These are phyloP conservation scores for Epichloe uncinata DNA, from an alignment of 2,329 filamentous ascomycete genomes.

Conservation along the genomic window DNA sequence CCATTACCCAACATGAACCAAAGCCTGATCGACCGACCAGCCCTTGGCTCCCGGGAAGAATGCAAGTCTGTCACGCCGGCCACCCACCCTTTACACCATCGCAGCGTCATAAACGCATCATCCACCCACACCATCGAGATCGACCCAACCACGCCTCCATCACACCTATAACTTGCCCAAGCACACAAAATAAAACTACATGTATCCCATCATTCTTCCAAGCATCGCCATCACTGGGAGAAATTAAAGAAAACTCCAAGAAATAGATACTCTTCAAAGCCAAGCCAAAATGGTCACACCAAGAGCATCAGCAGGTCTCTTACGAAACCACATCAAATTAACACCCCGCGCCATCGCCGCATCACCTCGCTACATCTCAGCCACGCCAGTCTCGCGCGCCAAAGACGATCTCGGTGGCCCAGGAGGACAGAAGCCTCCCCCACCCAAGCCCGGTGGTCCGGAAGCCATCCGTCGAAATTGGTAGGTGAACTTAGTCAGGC, in stretches of 20 bases:
- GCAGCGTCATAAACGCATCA: conserved; percentile 3
- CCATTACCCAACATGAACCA: too few species aligned
- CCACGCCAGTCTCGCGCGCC: background rate
- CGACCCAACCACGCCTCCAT: background rate
- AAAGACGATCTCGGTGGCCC: conserved; percentile 20
- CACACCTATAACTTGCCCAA: background rate
- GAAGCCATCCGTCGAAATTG: conserved; percentile 20
- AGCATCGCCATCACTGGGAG: too few species aligned
- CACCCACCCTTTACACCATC: background rate
- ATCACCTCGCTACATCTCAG: conserved; percentile 2
- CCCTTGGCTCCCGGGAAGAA: background rate
- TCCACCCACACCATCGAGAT: background rate
- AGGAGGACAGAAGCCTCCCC: conserved; percentile 18
- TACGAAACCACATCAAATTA: conserved; percentile 4
- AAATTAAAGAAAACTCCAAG: too few species aligned
- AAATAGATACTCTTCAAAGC: too few species aligned
- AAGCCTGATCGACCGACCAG: too few species aligned
- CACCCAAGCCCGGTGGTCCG: conserved; percentile 14
- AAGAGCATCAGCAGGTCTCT: background rate
- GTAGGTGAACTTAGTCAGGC: conserved; percentile 13
- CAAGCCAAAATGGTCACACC: background rate
- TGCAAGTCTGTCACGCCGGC: background rate
- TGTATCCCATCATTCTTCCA: too few species aligned
- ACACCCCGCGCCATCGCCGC: background rate
- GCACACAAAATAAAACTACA: background rate